Evolutionary conservation across 73 alveolate genomes (phyloP).

Genomic region (Blepharisma stoltei): DNA sequence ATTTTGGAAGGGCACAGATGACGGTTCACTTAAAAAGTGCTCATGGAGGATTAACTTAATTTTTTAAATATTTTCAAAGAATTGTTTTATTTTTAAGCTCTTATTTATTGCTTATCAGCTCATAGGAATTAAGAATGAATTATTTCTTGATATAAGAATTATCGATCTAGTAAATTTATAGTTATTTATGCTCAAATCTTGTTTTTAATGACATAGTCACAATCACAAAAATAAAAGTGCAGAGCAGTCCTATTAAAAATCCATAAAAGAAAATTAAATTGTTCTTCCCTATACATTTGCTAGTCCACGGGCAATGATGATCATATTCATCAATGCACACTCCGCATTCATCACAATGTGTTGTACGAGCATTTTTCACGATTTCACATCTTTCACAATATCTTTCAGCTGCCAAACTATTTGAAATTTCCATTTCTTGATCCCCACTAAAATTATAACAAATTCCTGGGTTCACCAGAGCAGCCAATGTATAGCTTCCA

Average conservation of each 20-base stretch:
- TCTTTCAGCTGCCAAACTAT: conserved; percentile 3
- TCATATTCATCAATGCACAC: conserved; percentile 56
- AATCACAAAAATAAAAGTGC: background rate
- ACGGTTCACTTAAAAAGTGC: too few relatives aligned
- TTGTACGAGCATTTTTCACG: conserved; percentile 32
- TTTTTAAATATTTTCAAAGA: too few relatives aligned
- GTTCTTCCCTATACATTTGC: conserved; percentile 66
- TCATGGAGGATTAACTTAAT: too few relatives aligned
- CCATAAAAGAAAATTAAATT: conserved; percentile 43
- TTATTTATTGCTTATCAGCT: too few relatives aligned
- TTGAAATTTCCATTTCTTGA: too few relatives aligned
- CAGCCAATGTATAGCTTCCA: conserved; percentile 9
- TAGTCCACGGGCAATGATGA: conserved; percentile 85
- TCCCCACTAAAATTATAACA: background rate
- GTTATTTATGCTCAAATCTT: too few relatives aligned
- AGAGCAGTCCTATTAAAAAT: conserved; percentile 33
- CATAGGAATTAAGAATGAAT: too few relatives aligned
- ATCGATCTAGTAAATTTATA: too few relatives aligned
- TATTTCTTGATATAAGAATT: too few relatives aligned
- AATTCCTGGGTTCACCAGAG: background rate
- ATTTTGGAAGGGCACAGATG: too few relatives aligned
- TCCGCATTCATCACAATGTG: conserved; percentile 70
- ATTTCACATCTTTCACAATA: conserved; percentile 51
- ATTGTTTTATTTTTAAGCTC: too few relatives aligned
- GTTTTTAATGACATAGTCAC: background rate